Conservation (phyloP, 805 yeast species). For the Candida qinlingensis region DNA sequence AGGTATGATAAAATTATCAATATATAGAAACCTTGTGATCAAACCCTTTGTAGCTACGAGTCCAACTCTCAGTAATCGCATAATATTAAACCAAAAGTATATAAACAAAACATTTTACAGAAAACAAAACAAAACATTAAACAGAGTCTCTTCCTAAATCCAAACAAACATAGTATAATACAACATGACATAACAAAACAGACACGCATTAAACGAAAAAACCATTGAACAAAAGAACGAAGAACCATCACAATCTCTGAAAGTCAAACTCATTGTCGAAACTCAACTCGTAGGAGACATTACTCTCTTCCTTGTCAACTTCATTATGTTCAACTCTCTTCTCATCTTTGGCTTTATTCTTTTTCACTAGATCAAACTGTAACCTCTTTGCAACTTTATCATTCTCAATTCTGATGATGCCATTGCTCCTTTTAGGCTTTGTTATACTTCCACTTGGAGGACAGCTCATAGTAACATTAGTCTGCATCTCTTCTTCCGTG, state of each 20-base stretch:
- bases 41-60: neutral
- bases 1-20: neutral
- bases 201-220: no score
- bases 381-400: constrained; percentile 8
- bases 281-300: constrained; percentile 3
- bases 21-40: neutral
- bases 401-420: neutral
- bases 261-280: constrained; percentile 1
- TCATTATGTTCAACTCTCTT: neutral
- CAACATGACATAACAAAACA: no score
- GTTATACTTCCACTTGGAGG: constrained; percentile 9
- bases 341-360: neutral
- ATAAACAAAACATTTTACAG: no score
- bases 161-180: no score
- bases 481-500: neutral
- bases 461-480: neutral
- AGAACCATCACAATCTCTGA: neutral
- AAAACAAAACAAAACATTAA: no score
- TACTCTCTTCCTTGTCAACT: neutral
- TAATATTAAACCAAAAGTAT: no score
- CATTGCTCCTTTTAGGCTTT: constrained; percentile 13
- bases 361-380: constrained; percentile 7
- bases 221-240: no score
- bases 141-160: no score
- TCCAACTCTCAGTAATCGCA: no score